phyloP scores from a whole-genome alignment of 352 stramenopile genomes.

The Phytopythium aichiense region DNA sequence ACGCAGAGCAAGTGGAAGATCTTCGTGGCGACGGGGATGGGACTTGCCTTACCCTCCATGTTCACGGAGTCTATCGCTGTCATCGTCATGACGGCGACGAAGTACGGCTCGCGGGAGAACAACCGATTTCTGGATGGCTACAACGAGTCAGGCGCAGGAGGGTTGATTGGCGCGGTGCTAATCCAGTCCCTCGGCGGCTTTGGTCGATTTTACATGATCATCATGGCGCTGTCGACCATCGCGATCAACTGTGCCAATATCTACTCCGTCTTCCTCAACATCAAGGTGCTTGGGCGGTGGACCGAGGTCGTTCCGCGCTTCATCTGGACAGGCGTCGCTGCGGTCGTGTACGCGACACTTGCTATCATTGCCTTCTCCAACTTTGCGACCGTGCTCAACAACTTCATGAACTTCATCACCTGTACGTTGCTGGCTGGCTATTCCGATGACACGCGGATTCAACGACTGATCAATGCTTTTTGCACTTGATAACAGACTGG shows the following conservation, averaged over 20 bases:
- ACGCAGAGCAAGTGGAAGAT: constrained; percentile 39
- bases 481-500: constrained; percentile 14
- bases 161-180: constrained; percentile 27
- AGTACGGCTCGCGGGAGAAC: constrained; percentile 14
- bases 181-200: constrained; percentile 30
- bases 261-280: constrained; percentile 37
- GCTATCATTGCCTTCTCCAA: constrained; percentile 32
- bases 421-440: constrained; percentile 7
- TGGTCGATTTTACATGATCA: constrained; percentile 33
- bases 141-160: constrained; percentile 24
- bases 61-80: constrained; percentile 36
- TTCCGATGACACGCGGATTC: background rate
- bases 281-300: constrained; percentile 37
- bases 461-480: background rate
- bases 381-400: constrained; percentile 38
- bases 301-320: constrained; percentile 22
- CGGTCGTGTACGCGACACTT: constrained; percentile 26
- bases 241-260: constrained; percentile 46
- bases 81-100: constrained; percentile 32
- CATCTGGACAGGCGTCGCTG: constrained; percentile 28
- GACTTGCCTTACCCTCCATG: constrained; percentile 25
- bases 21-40: constrained; percentile 31
- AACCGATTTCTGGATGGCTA: constrained; percentile 30
- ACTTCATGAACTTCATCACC: constrained; percentile 50
- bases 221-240: constrained; percentile 40